Base-by-base conservation (phyloP, 768 basidiomycete species). In the Pleurotus djamor region DNA sequence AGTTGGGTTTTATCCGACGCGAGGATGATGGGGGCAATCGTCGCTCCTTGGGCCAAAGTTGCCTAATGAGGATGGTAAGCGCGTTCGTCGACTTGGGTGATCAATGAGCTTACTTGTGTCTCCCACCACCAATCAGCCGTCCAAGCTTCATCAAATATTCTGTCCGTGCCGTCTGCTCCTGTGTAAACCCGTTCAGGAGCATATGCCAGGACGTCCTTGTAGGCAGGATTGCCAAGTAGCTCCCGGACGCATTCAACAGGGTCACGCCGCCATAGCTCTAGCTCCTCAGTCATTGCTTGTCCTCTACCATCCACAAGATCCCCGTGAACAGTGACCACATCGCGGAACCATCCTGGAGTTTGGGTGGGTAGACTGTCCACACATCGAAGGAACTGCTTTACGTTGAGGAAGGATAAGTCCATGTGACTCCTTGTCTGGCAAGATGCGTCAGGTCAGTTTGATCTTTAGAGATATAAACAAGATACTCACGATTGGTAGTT, bases 101-200 rank as follows among this genome's bases (percentile, higher is more conserved):
- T n/a, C n/a, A n/a, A n/a, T n/a, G n/a, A n/a, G n/a, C n/a, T n/a
- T n/a, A 81, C 81, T 70, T 83, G 82, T 1, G 71, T 75, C 9
- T 50, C 49, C 80, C 81, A 83, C 82, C 81, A 83, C 82, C 82
- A 84, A 50, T 74, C 71, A 0, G 76, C 79, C 0, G 79, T 82
- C 44, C 80, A 69, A 72, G 82, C 75, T 48, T 82, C 79, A 61
- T 73, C 67, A 51, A 65, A 76, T 0, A 77, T 14, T 70, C 70
- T 48, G 64, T 58, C 5, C 57, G 43, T 55, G 74, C 69, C 0
- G 4, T 14, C 34, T 0, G 2, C 12, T 21, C 55, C 34, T 1
- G 34, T 35, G 32, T 55, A 60, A 13, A 54, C 49, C 0, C 37
- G 59, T 44, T 62, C 60, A 8, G 61, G 61, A 1, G 33, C 14